Conservation (phyloP, 1,139 yeast genomes). For the Yarrowia galli region DNA sequence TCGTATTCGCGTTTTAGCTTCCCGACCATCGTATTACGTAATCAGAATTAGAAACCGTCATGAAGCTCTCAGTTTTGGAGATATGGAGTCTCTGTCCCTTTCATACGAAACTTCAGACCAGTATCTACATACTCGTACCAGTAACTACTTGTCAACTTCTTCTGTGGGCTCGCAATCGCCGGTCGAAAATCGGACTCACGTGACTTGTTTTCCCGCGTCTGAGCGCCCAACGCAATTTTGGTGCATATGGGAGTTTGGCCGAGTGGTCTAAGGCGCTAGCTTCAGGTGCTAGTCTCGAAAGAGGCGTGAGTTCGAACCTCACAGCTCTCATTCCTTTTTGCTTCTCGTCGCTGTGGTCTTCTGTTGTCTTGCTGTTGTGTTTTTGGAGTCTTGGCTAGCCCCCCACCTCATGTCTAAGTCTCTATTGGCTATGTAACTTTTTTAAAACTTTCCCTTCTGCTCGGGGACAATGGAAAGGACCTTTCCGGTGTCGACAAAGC, state of each 20-base stretch:
- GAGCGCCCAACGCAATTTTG: no score
- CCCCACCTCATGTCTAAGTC: neutral
- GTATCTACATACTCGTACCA: neutral
- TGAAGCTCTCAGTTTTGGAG: neutral
- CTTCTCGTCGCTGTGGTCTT: neutral
- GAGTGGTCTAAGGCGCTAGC: slow-evolving; percentile 38
- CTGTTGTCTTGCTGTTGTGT: no score
- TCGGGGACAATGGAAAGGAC: slow-evolving; percentile 59
- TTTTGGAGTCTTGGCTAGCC: no score
- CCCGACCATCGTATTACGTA: neutral
- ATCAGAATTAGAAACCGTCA: neutral
- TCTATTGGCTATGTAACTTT: neutral
- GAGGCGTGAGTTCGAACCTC: slow-evolving; percentile 38
- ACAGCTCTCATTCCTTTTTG: slow-evolving; percentile 29
- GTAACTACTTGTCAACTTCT: no score
- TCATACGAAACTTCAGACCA: neutral
- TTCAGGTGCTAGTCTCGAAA: slow-evolving; percentile 37
- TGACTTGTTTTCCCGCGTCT: slow-evolving; percentile 8
- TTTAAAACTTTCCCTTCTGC: slow-evolving; percentile 43
- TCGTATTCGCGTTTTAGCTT: neutral
- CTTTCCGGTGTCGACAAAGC: slow-evolving; percentile 61
- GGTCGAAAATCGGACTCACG: neutral
- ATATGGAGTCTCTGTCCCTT: no score
- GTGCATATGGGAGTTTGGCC: slow-evolving; percentile 33
- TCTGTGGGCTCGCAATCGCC: neutral